phyloP scores from a whole-genome alignment of 2,329 filamentous ascomycete species.

The Fusarium vanettenii region DNA sequence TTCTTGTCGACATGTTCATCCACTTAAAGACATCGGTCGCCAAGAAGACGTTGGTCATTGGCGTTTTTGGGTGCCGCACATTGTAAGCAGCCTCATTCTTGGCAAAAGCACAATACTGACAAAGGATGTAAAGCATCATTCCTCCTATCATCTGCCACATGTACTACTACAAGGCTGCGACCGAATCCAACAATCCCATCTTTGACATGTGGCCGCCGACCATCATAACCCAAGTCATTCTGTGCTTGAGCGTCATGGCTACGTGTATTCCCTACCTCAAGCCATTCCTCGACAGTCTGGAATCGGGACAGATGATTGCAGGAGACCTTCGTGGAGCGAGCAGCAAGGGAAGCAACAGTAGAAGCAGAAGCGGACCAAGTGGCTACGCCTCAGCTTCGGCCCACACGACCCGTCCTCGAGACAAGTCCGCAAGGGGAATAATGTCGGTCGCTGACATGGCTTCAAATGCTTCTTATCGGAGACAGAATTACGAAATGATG shows the following conservation, averaged over 20 bases:
- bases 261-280: slow-evolving; percentile 38
- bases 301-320: slow-evolving; percentile 35
- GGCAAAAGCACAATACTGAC: neutral
- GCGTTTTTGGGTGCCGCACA: slow-evolving; percentile 22
- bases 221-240: slow-evolving; percentile 31
- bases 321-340: slow-evolving; percentile 24
- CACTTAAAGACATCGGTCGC: slow-evolving; percentile 8
- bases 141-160: slow-evolving; percentile 36
- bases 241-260: slow-evolving; percentile 34
- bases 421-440: neutral
- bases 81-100: slow-evolving; percentile 3
- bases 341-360: slow-evolving; percentile 22
- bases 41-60: slow-evolving; percentile 23
- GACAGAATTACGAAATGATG: slow-evolving; percentile 33
- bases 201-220: slow-evolving; percentile 34
- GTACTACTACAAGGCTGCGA: slow-evolving; percentile 22
- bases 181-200: slow-evolving; percentile 18
- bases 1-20: slow-evolving; percentile 17
- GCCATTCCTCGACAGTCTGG: slow-evolving; percentile 36
- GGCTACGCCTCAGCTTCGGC: slow-evolving; percentile 4
- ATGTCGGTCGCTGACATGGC: slow-evolving; percentile 9
- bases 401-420: neutral
- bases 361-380: slow-evolving; percentile 15
- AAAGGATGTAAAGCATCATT: slow-evolving; percentile 20
- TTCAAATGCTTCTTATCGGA: slow-evolving; percentile 20